A percentile compares a stretch with the other conserved stretches of the same genome.
These are phyloP conservation scores for Hansfordia pulvinata DNA, from an alignment of 2,329 filamentous ascomycete genomes.

Conservation along the genomic window DNA sequence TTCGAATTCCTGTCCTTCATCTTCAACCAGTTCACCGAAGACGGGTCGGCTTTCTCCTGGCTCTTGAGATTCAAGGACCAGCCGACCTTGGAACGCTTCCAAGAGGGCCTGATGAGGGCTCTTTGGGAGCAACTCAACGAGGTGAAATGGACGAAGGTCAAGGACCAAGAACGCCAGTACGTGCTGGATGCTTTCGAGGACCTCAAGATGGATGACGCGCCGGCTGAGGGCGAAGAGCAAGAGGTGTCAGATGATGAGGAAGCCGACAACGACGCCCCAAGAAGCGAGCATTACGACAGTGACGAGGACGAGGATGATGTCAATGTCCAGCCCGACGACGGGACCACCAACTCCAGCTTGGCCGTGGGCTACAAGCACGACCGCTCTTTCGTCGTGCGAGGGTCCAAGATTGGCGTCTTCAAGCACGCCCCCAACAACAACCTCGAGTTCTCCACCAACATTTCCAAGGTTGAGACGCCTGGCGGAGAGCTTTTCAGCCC, in stretches of 20 bases:
- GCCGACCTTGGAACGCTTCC: constrained; percentile 68
- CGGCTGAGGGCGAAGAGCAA: constrained; percentile 34
- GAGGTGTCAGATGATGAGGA: constrained; percentile 47
- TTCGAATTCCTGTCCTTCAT: constrained; percentile 99
- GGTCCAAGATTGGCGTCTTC: constrained; percentile 97
- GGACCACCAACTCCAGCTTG: constrained; percentile 82
- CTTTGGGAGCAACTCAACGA: constrained; percentile 95
- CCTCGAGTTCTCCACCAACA: constrained; percentile 91
- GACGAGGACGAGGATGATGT: constrained; percentile 73
- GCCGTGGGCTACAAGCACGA: constrained; percentile 97
- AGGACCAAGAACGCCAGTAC: constrained; percentile 87
- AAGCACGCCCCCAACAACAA: constrained; percentile 90
- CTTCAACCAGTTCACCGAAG: constrained; percentile 87
- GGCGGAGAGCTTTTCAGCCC: constrained; percentile 80
- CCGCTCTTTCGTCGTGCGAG: constrained; percentile 89
- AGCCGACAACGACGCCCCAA: constrained; percentile 47
- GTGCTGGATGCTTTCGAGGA: constrained; percentile 93
- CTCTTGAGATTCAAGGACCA: constrained; percentile 83
- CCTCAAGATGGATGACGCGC: constrained; percentile 74
- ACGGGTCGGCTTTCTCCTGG: constrained; percentile 91
- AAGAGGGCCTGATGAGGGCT: constrained; percentile 87
- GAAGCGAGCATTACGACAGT: constrained; percentile 53
- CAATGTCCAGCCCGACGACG: constrained; percentile 53
- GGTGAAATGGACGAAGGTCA: constrained; percentile 85
- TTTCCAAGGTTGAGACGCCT: constrained; percentile 87